A percentile compares a stretch with the other conserved stretches of the same genome.
Conservation (phyloP, 331 rosid genomes). For the Pyracantha coccinea region DNA sequence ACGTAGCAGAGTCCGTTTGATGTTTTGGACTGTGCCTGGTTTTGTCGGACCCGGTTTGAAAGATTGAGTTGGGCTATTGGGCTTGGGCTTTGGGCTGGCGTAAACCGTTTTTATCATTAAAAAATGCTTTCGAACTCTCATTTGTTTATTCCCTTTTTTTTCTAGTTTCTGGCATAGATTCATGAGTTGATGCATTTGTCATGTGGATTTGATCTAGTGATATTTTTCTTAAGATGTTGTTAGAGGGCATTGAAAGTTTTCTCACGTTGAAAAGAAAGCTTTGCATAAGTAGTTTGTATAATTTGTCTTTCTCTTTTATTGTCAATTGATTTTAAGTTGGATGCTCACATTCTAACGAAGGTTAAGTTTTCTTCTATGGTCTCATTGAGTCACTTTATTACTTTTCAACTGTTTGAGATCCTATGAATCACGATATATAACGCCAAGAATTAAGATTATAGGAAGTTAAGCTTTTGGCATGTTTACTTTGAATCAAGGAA, state of each 20-base stretch:
- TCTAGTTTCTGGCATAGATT: neutral
- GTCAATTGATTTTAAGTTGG: no score
- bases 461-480: neutral
- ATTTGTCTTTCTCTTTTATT: no score
- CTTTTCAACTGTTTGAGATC: neutral
- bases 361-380: no score
- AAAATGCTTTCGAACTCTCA: neutral
- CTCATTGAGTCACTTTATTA: neutral
- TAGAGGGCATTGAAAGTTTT: neutral
- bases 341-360: accelerated
- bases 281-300: neutral
- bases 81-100: neutral
- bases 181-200: neutral
- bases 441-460: neutral
- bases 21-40: neutral
- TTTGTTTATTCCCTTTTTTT: neutral
- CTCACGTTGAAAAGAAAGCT: neutral
- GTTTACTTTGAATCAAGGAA: neutral
- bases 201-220: no score
- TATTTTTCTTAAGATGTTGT: no score
- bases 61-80: neutral
- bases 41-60: neutral
- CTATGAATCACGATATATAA: neutral
- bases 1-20: neutral
- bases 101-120: neutral